Base-by-base conservation (phyloP, 1,284 basidiomycete genomes). In the Tausonia pullulans region DNA sequence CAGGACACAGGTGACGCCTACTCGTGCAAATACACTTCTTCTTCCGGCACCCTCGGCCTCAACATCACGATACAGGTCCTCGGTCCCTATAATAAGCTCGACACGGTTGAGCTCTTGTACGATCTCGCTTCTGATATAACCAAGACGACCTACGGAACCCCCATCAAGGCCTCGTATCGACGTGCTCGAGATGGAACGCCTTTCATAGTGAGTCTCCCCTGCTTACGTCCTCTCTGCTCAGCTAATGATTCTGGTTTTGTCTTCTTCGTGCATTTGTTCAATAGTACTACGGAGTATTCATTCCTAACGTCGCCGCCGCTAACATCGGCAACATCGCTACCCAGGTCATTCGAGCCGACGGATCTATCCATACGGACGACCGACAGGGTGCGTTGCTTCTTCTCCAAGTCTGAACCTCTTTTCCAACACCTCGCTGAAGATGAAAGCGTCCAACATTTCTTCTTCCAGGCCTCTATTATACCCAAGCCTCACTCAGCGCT, bases 51-150 rank as follows among this genome's bases (percentile, higher is more conserved):
- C n/a, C 51, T 39, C 5, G 68, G 66, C 9, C 49, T 69, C 4
- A 69, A 69, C 63, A 48, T 69, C 27, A 69, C 68, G 9, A 53
- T 63, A 39, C 64, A 58, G 11, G 66, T 69, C 8, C 66, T 64
- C 13, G 66, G 57, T 6, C 66, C 66, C 4, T 67, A 66, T 59
- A 59, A 60, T 51, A 44, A 61, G 3, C 54, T 14, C n/a, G 67
- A 69, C 63, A 55, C 39, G 59, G 68, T 69, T 11, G 65, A 65
- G 5, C n/a, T 69, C 14, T 16, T 68, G n/a, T 60, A 62, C 16
- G 46, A 57, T 44, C 59, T 50, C 10, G 45, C 41, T 1, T 43
- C 58, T 3, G 65, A 62, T 43, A 46, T 16, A 1, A 63, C 60
- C 11, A 16, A 48, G 2, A 53, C 44, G 43, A 56, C 58, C 14